These are phyloP conservation scores for Ilex aquifolium DNA, from an alignment of 257 asterid genomes.

Conservation along the genomic window DNA sequence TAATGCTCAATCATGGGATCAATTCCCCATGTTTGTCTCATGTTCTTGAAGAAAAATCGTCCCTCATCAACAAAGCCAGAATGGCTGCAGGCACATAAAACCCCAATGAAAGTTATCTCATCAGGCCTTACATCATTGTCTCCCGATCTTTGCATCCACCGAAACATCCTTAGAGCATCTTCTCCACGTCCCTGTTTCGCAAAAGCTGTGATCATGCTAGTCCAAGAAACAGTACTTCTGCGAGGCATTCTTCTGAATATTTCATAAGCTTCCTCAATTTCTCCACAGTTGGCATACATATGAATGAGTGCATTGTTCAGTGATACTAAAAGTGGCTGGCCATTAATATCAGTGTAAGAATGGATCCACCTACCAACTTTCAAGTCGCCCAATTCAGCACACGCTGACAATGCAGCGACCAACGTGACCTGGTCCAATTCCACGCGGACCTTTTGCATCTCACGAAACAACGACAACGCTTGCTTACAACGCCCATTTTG, in stretches of 20 bases:
- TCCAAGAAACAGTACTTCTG: constrained; percentile 66
- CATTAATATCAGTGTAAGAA: constrained; percentile 26
- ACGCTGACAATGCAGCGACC: constrained; percentile 61
- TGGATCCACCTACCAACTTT: constrained; percentile 65
- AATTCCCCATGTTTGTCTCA: constrained; percentile 51
- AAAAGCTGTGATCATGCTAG: constrained; percentile 63
- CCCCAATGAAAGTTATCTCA: constrained; percentile 56
- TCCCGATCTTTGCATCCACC: constrained; percentile 43
- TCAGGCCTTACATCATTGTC: constrained; percentile 41
- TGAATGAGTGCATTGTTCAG: constrained; percentile 63
- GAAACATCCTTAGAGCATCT: constrained; percentile 51
- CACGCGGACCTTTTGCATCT: constrained; percentile 34
- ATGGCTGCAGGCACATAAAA: constrained; percentile 78
- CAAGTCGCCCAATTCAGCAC: constrained; percentile 71
- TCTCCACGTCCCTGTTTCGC: constrained; percentile 71
- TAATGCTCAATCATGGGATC: constrained; percentile 61
- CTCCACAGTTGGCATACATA: constrained; percentile 87
- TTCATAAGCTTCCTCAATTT: constrained; percentile 43
- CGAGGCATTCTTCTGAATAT: constrained; percentile 43
- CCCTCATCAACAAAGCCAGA: constrained; percentile 62
- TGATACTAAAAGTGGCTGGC: constrained; percentile 29
- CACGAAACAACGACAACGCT: constrained; percentile 42
- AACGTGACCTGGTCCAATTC: constrained; percentile 72
- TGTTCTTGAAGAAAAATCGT: constrained; percentile 39
- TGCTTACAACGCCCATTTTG: constrained; percentile 54